These are phyloP conservation scores for Chaetomium cochliodes DNA, from an alignment of 495 filamentous ascomycete species.

Conservation along the genomic window DNA sequence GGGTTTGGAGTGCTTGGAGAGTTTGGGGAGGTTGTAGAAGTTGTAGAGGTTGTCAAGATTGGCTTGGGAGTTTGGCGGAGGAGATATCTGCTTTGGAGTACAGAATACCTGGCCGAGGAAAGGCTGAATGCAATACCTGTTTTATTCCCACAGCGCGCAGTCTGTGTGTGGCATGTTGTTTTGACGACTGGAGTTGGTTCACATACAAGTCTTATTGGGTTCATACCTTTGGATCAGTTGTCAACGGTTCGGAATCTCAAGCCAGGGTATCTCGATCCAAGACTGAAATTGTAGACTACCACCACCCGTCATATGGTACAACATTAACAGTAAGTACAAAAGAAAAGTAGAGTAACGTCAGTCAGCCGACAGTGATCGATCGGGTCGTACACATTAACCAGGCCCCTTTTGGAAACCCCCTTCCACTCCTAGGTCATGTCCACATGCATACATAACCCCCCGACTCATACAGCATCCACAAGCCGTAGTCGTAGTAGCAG, in stretches of 20 bases:
- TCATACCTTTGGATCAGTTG: too few relatives aligned
- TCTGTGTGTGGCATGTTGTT: too few relatives aligned
- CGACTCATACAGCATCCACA: too few relatives aligned
- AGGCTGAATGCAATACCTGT: not conserved
- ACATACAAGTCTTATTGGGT: too few relatives aligned
- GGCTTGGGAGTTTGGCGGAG: not conserved
- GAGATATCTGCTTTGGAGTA: conserved; percentile 7
- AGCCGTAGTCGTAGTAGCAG: not conserved
- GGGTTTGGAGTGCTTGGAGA: not conserved
- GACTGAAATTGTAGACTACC: not conserved
- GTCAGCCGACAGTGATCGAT: not conserved
- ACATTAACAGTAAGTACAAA: not conserved
- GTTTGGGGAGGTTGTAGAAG: not conserved
- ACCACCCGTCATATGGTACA: not conserved
- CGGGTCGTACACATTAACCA: not conserved
- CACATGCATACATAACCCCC: not conserved
- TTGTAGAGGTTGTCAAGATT: not conserved
- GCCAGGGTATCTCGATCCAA: not conserved
- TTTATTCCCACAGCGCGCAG: not conserved
- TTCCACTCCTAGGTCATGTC: not conserved
- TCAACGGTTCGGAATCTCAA: too few relatives aligned
- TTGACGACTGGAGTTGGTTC: too few relatives aligned
- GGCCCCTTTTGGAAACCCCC: not conserved
- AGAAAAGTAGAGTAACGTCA: not conserved
- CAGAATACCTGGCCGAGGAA: not conserved